Evolutionary conservation across 1,139 yeast genomes (phyloP), one percentile per base, ranked within the genome.

Genomic region (Starmera stellimalicola): DNA sequence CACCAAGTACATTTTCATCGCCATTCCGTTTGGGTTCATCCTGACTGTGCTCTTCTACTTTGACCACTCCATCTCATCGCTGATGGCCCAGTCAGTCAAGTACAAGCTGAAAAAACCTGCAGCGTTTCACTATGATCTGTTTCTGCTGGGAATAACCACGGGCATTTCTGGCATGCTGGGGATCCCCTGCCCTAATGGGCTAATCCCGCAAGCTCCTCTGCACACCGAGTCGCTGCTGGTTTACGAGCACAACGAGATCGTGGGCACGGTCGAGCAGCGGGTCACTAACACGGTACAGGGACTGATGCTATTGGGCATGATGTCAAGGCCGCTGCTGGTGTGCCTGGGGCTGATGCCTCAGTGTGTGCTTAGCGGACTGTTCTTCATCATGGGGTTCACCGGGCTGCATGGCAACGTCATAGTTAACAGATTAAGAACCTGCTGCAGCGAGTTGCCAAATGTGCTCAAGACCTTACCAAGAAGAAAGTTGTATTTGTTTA

Each of bases 131-230:
- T 91, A 91, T 78, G 98, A 91, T 57, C 82, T 88, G 51, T 70
- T 82, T 29, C 60, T 91, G 23, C 63, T 91, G 24, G 97, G 97
- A 0, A 51, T 84, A 10, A 81, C 91, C 5, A 91, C 97, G 0
- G 94, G 95, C 0, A 54, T 88, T 2, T 68, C 95, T 3, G 97
- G 97, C 0, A 57, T 88, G 1, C 51, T 91, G 10, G 98, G 98
- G 0, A 67, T 91, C 2, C 98, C 97, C 0, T 87, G 96, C 3
- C 97, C 97, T 0, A 91, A 91, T 57, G 98, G 98, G 0, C 63
- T 91, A 26, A 88, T 91, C 28, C 98, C 98, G 0, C 98, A 91
- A 55, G 97, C 97, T 1, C 98, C 97, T 0, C 56, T 91, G 29
- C 98, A 91, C 50, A 87, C 97, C 0, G 72, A 69, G 35, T 76